A percentile compares a stretch with the other conserved stretches of the same genome.
Conservation (phyloP, 768 basidiomycete species). For the Suillus subluteus region DNA sequence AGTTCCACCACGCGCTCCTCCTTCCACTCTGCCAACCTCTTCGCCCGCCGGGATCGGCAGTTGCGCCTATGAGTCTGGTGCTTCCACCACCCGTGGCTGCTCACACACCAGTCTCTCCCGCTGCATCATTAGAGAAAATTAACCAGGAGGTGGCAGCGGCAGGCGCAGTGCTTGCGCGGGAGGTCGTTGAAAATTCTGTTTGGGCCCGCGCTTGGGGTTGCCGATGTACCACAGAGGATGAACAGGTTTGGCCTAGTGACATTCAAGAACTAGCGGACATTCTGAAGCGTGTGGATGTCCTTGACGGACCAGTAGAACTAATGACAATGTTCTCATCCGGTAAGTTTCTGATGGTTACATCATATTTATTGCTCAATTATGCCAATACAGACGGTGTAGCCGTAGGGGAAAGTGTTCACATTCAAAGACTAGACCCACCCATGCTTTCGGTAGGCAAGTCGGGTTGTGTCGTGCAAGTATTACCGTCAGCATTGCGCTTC, state of each 20-base stretch:
- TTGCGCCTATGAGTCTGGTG: slow-evolving; percentile 48
- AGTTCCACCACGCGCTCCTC: slow-evolving; percentile 66
- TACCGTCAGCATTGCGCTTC: slow-evolving; percentile 74
- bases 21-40: slow-evolving; percentile 66
- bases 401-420: slow-evolving; percentile 13
- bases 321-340: slow-evolving; percentile 46
- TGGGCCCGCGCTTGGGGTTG: slow-evolving; percentile 71
- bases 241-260: slow-evolving; percentile 60
- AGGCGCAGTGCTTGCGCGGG: slow-evolving; percentile 62
- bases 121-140: slow-evolving; percentile 63
- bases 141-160: slow-evolving; percentile 70
- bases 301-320: slow-evolving; percentile 48
- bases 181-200: slow-evolving; percentile 72
- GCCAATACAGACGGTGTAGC: slow-evolving; percentile 8
- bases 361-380: slow-evolving; percentile 3
- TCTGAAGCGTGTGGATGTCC: slow-evolving; percentile 33
- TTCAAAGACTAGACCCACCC: slow-evolving; percentile 51
- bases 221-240: not conserved
- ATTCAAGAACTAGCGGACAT: slow-evolving; percentile 48
- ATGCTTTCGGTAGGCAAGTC: slow-evolving; percentile 69
- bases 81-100: slow-evolving; percentile 51
- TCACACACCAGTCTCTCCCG: slow-evolving; percentile 86
- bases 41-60: slow-evolving; percentile 58
- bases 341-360: slow-evolving; percentile 22
- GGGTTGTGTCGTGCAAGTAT: slow-evolving; percentile 67